Base-by-base conservation (phyloP, 2,329 filamentous ascomycete genomes). In the Tolypocladium pustulatum region DNA sequence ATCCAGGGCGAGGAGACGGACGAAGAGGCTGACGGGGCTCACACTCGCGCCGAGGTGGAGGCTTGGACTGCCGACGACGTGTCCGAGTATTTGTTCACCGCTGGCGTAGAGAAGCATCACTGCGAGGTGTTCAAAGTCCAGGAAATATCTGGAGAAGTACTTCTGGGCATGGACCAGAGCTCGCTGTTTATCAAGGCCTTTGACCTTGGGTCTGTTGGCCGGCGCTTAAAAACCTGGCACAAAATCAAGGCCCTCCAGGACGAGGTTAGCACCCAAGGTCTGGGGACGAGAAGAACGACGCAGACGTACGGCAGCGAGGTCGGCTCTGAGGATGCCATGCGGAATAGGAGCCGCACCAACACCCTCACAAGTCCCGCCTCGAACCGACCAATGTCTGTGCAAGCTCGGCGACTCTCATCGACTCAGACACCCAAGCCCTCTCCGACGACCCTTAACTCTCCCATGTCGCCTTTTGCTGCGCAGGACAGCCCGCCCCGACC, bases 131-230 rank as follows among this genome's bases (percentile, higher is more conserved):
- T 99, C 68, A 81, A 88, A 65, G 92, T 97, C 67, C 93, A 99
- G 72, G 94, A 99, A 71, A 97, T 99, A 59, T 87, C 89, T 2
- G 94, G 94, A 55, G 92, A 97, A 67, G 93, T 97, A 4, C 76
- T 99, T 43, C 76, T 99, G 57, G 90, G 90, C 57, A 96, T 97
- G 90, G 91, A 97, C 66, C 93, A 97, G 75, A 90, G 90, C 59
- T 95, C 94, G 43, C 80, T 97, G 20, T 96, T 97, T 71, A 87
- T 97, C 77, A 96, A 96, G 69, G 92, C 94, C 54, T 96, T 97
- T 66, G 90, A 97, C 65, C 80, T 97, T 64, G 93, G 93, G 22
- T 90, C 92, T 3, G 92, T 97, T 65, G 93, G 93, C 10, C 83
- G 90, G 59, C 83, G 93, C 61, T 75, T 97, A 61, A 95, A 95